Conservation (phyloP, 2,329 filamentous ascomycete genomes). For the Calonectria hawksworthii region DNA sequence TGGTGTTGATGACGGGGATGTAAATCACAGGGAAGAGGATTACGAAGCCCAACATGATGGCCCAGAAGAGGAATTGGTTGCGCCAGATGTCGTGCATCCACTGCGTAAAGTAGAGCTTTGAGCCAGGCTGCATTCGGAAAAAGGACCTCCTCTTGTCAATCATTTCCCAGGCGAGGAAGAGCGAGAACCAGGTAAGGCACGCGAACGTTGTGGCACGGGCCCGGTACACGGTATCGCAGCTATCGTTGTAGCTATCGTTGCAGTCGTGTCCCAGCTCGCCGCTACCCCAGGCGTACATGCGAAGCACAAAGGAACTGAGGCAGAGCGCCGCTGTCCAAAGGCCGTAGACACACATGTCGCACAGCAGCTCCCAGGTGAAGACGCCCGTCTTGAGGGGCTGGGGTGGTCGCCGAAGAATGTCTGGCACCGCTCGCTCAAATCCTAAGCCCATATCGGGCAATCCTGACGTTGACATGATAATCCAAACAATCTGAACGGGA, state of each 20-base stretch:
- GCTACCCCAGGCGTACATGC: constrained; percentile 74
- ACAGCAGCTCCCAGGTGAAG: constrained; percentile 75
- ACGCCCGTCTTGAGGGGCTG: constrained; percentile 73
- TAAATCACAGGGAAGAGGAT: constrained; percentile 68
- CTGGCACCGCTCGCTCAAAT: constrained; percentile 77
- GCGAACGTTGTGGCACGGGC: constrained; percentile 82
- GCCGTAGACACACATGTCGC: constrained; percentile 78
- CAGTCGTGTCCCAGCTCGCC: constrained; percentile 72
- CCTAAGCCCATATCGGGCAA: constrained; percentile 84
- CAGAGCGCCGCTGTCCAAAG: constrained; percentile 77
- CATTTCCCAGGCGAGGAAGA: constrained; percentile 86
- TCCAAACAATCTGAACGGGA: constrained; percentile 85
- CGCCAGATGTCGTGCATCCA: constrained; percentile 78
- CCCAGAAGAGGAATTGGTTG: constrained; percentile 80
- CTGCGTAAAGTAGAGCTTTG: constrained; percentile 72
- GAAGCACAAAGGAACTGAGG: constrained; percentile 73
- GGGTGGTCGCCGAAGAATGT: constrained; percentile 78
- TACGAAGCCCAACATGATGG: constrained; percentile 65
- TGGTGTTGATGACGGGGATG: constrained; percentile 71
- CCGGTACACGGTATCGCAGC: constrained; percentile 76
- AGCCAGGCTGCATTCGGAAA: constrained; percentile 79
- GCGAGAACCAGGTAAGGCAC: constrained; percentile 81
- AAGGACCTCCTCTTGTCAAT: constrained; percentile 79
- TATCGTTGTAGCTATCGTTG: constrained; percentile 68
- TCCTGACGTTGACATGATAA: constrained; percentile 84